Percentiles rank a stretch among this genome's conserved stretches.
These are phyloP conservation scores for Clavispora santaluciae DNA, from an alignment of 805 yeast genomes.

Conservation along the genomic window DNA sequence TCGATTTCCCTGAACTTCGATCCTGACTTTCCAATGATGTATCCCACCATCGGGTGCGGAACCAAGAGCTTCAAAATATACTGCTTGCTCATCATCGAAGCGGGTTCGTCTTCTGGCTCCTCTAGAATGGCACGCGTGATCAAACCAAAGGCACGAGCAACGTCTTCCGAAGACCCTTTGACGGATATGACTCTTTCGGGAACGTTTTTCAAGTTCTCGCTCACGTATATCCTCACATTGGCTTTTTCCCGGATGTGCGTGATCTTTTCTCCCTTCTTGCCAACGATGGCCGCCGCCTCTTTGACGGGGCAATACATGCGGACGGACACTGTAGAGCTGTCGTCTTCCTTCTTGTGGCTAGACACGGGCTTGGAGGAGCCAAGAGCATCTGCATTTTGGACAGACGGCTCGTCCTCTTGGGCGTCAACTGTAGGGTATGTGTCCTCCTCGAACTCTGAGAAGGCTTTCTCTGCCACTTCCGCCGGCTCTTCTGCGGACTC, in stretches of 20 bases:
- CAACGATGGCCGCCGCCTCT: constrained; percentile 72
- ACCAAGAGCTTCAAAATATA: constrained; percentile 58
- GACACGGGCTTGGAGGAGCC: constrained; percentile 29
- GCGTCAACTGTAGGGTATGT: background rate
- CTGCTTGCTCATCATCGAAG: constrained; percentile 49
- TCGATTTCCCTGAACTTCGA: constrained; percentile 74
- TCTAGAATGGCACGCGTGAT: constrained; percentile 61
- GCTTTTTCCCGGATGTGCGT: constrained; percentile 59
- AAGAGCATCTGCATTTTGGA: background rate
- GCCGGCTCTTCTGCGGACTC: constrained; percentile 1
- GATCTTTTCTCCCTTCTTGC: constrained; percentile 75
- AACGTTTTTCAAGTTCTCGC: constrained; percentile 66
- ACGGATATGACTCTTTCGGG: constrained; percentile 73
- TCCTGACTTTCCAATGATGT: constrained; percentile 75
- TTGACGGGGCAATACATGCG: constrained; percentile 72
- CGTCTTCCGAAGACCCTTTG: constrained; percentile 70
- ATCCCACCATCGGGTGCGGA: constrained; percentile 79
- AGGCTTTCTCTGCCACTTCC: background rate
- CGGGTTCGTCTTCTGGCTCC: constrained; percentile 62
- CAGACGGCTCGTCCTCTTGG: background rate
- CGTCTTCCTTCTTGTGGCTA: constrained; percentile 40
- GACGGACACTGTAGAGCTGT: constrained; percentile 60
- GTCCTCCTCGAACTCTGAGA: background rate
- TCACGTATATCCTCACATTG: constrained; percentile 60
- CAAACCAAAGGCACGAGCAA: constrained; percentile 77